Base-by-base conservation (phyloP, 2,329 filamentous ascomycete genomes). In the Ascochyta fabae region DNA sequence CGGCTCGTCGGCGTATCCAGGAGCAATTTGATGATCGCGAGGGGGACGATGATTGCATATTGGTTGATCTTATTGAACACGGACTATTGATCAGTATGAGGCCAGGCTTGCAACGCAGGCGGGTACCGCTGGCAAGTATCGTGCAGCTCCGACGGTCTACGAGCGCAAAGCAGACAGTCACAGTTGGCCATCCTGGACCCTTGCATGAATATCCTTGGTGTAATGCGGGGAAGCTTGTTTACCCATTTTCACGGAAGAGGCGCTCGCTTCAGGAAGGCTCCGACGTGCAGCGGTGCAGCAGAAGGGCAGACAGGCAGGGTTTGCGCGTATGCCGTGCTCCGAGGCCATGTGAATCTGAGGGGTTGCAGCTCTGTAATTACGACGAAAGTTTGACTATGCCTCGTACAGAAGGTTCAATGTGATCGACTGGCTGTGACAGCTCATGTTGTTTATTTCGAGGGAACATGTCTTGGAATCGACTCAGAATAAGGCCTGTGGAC, bases 191-290 rank as follows among this genome's bases (percentile, higher is more conserved):
- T 42, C 46, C 36, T 34, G 38, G 42, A 35, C 36, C 47, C 36
- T 43, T 45, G 42, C 42, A 35, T 46, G 16, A 16, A 29, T 50
- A 22, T 6, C 43, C 15, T 33, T 40, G 33, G 53, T 31, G 48
- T 22, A 40, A 44, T 45, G 54, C 44, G 54, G 54, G 54, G 54
- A 53, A 57, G 44, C 44, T 46, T 44, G 22, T 36, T 49, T 44
- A 39, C 43, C 34, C 48, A 45, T 26, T 26, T 36, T 44, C 33
- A 33, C 36, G 40, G 44, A 24, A 36, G 39, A 35, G 23, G 44
- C 40, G 39, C 24, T 45, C 48, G 44, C 40, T 53, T 46, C 46
- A 45, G 54, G 44, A 48, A 52, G 53, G 48, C 27, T 36, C 41
- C 46, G 35, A 54, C n/a, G 44, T 36, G 33, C 44, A 24, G 19